phyloP scores from a whole-genome alignment of 1,284 basidiomycete genomes.

The Trichosporon sp. region DNA sequence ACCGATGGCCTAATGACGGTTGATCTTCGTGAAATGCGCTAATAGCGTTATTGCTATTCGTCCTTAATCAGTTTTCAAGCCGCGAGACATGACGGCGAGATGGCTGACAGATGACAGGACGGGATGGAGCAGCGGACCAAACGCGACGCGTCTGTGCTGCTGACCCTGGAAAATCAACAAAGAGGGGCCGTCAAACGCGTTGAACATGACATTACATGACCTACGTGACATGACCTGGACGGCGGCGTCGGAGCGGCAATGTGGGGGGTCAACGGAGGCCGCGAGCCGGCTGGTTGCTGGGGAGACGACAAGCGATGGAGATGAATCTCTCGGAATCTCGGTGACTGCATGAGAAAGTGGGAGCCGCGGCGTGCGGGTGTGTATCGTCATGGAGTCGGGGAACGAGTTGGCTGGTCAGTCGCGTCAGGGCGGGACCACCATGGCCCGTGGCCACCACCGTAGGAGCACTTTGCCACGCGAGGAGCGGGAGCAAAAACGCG shows the following conservation, averaged over 20 bases:
- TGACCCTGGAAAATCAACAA: constrained; percentile 1
- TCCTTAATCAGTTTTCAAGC: too few relatives aligned
- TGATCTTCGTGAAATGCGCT: too few relatives aligned
- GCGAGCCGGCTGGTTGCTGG: not conserved
- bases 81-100: not conserved
- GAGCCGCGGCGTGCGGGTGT: too few relatives aligned
- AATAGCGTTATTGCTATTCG: too few relatives aligned
- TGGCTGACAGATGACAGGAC: not conserved
- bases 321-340: not conserved
- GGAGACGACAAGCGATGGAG: not conserved
- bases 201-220: not conserved
- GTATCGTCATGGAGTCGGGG: not conserved
- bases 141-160: not conserved
- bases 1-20: too few relatives aligned
- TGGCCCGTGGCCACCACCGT: not conserved
- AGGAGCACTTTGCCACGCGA: not conserved
- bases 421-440: not conserved
- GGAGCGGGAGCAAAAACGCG: not conserved
- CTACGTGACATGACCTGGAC: not conserved
- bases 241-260: not conserved
- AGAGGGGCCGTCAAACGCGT: not conserved
- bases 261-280: not conserved
- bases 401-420: not conserved
- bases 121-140: too few relatives aligned
- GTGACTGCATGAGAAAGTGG: not conserved